Conservation (phyloP, 371 early-diverging fungal species). For the Cokeromyces recurvatus region DNA sequence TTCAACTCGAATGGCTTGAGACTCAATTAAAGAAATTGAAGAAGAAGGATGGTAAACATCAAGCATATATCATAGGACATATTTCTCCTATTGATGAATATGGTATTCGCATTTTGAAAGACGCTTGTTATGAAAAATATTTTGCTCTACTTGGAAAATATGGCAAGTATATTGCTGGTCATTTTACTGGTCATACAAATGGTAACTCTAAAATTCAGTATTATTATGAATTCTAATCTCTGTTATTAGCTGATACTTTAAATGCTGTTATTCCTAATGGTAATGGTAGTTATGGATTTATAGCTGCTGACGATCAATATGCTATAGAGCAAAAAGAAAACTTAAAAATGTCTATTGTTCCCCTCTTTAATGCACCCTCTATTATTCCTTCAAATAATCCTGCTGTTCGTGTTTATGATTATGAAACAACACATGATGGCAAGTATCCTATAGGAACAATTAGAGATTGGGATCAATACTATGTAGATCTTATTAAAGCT, state of each 20-base stretch:
- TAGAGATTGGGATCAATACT: slow-evolving; percentile 52
- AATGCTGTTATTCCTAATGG: slow-evolving; percentile 9
- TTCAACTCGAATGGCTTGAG: slow-evolving; percentile 33
- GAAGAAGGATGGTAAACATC: slow-evolving; percentile 2
- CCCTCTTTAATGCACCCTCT: slow-evolving; percentile 46
- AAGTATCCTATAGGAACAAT: slow-evolving; percentile 27
- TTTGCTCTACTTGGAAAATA: slow-evolving; percentile 40
- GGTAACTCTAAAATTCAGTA: slow-evolving; percentile 2
- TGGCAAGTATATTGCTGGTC: slow-evolving; percentile 35
- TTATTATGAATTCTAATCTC: neutral
- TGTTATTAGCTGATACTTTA: slow-evolving; percentile 15
- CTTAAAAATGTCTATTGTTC: slow-evolving; percentile 10
- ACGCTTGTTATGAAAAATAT: slow-evolving; percentile 31
- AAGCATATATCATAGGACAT: slow-evolving; percentile 45
- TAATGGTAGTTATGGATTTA: neutral
- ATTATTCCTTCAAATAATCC: slow-evolving; percentile 52
- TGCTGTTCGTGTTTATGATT: slow-evolving; percentile 47
- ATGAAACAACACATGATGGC: slow-evolving; percentile 16
- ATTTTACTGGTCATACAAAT: slow-evolving; percentile 54
- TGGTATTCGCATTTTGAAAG: slow-evolving; percentile 15
- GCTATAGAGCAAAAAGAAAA: neutral
- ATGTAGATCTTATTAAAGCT: slow-evolving; percentile 37
- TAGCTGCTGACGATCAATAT: slow-evolving; percentile 4
- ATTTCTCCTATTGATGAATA: slow-evolving; percentile 44
- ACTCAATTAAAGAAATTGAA: slow-evolving; percentile 5